These are phyloP conservation scores for Elaeagnus macrophylla DNA, from an alignment of 306 rosid genomes.

Conservation along the genomic window DNA sequence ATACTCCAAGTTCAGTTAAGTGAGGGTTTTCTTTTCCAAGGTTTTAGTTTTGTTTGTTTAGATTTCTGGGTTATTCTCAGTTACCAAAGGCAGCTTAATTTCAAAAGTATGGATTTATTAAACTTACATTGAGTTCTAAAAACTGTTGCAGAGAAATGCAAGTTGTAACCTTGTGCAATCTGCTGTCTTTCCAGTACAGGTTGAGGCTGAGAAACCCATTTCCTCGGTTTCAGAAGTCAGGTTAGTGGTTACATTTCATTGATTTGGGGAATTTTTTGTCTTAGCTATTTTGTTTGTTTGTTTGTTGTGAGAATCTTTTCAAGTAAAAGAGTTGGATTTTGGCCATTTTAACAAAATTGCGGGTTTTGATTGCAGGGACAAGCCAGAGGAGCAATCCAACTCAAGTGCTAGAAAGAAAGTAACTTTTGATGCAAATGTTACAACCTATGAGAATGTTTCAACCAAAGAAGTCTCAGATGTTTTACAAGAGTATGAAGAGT, in stretches of 20 bases:
- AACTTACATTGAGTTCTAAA: background rate
- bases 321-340: background rate
- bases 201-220: conserved; percentile 21
- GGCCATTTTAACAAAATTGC: conserved; percentile 2
- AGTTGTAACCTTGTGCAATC: conserved; percentile 31
- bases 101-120: background rate
- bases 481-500: conserved; percentile 22
- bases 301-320: background rate
- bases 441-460: conserved; percentile 53
- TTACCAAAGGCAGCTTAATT: conserved; percentile 22
- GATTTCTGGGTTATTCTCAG: conserved; percentile 2
- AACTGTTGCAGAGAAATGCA: conserved; percentile 36
- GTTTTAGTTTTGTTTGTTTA: background rate
- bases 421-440: conserved; percentile 68
- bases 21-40: background rate
- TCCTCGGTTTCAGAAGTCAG: conserved; percentile 25
- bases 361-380: conserved; percentile 35
- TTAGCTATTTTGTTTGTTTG: conserved; percentile 5
- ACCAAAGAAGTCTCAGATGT: conserved; percentile 25
- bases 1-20: background rate
- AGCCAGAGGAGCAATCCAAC: conserved; percentile 41
- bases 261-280: background rate
- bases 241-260: conserved; percentile 28
- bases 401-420: conserved; percentile 55
- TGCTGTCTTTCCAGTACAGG: conserved; percentile 24